Conservation (phyloP, 352 stramenopile genomes). For the Pseudoperonospora humuli region DNA sequence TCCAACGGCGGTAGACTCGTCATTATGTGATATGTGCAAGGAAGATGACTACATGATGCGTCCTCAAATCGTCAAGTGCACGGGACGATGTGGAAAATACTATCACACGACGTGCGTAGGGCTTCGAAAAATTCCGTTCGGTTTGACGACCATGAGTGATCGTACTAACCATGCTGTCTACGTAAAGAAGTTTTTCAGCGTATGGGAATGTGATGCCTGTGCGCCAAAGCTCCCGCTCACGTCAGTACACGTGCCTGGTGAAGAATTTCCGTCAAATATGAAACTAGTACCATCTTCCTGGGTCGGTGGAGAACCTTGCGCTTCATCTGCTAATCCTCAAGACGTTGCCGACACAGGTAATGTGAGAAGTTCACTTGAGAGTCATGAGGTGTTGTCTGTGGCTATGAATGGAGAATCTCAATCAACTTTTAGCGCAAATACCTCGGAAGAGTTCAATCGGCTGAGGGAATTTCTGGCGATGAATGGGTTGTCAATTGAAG, state of each 20-base stretch:
- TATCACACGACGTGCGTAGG: conserved; percentile 77
- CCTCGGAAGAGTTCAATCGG: conserved; percentile 39
- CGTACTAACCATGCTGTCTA: conserved; percentile 73
- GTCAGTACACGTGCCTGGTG: not conserved
- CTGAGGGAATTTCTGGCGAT: conserved; percentile 51
- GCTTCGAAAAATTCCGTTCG: conserved; percentile 73
- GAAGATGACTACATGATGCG: conserved; percentile 83
- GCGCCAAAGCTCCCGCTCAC: conserved; percentile 11
- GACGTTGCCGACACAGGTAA: conserved; percentile 11
- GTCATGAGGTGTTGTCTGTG: conserved; percentile 1
- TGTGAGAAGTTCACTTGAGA: not conserved
- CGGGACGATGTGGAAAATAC: conserved; percentile 33
- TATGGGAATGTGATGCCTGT: conserved; percentile 64
- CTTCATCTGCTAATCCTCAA: conserved; percentile 18
- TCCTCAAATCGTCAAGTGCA: conserved; percentile 59
- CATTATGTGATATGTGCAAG: conserved; percentile 48
- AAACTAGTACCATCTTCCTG: conserved; percentile 37
- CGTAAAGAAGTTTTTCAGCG: conserved; percentile 78
- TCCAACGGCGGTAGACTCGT: conserved; percentile 21
- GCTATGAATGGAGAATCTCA: conserved; percentile 5
- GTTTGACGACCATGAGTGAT: conserved; percentile 74
- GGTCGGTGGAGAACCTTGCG: conserved; percentile 18
- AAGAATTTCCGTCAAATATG: conserved; percentile 35
- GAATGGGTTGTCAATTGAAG: conserved; percentile 62
- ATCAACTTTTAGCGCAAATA: not conserved